Base-by-base conservation (phyloP, 2,329 filamentous ascomycete species). In the Immersiporthe knoxdaviesiana region DNA sequence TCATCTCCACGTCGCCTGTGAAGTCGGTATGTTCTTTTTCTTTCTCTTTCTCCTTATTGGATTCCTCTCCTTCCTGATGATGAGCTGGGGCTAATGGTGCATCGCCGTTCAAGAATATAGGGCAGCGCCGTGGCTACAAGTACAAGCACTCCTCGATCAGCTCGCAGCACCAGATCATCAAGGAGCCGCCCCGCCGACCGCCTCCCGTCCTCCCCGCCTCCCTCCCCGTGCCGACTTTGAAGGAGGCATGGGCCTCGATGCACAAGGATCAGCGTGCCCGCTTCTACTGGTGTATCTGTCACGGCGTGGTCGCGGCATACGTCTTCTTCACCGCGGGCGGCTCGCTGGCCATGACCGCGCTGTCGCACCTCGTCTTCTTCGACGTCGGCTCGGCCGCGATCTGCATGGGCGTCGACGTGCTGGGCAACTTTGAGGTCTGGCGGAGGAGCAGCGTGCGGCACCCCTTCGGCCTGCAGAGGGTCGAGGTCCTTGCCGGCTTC, bases 371-470 rank as follows among this genome's bases (percentile, higher is more conserved):
- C 61, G 91, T 98, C 70, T 92, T 98, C 79, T 99, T 97, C 78
- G 96, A 99, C 78, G 95, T 96, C 11, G 88, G 97, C 1, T 96
- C 94, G 44, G 96, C 96, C 5, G 90, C 94, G 62, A 88, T 98
- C 6, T 98, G 95, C 78, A 94, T 97, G 3, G 90, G 89, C 16
- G 95, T 98, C 61, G 96, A 99, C 77, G 92, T 98, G 1, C 88
- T 97, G 62, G 90, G 92, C 65, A 99, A 99, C 79, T 99, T 99
- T 75, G 96, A 99, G 78, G 94, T 98, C 54, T 99, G 96, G 96
- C 93, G 93, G 73, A 88, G 95, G 61, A 95, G 92, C 74, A 97
- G 91, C 73, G 92, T 99, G 74, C 90, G 94, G 32, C 94, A 99
- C 80, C 96, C 96, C 0, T 99, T 99, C 77, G 94, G 91, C 3